These are phyloP conservation scores for Phytophthora cajani DNA, from an alignment of 352 stramenopile species.

Conservation along the genomic window DNA sequence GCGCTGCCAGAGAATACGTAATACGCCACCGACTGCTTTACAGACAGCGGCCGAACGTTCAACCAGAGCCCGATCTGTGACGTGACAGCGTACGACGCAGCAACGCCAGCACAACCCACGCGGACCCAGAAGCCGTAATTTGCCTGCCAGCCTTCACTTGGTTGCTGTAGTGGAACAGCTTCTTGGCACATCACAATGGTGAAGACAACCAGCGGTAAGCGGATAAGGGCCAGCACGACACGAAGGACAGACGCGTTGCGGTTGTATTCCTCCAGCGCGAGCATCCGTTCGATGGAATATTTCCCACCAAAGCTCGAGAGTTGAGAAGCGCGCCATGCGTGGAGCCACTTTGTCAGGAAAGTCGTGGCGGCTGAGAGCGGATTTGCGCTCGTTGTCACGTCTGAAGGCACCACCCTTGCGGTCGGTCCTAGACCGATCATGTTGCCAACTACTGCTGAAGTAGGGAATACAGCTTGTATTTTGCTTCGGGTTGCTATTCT, in stretches of 20 bases:
- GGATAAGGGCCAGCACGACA: background rate
- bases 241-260: background rate
- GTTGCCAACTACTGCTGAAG: too few species aligned
- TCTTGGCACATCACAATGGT: constrained; percentile 5
- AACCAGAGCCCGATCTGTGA: background rate
- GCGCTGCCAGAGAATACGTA: background rate
- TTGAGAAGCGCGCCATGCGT: background rate
- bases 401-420: background rate
- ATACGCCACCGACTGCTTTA: background rate
- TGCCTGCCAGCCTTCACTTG: constrained; percentile 1
- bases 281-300: constrained; percentile 10
- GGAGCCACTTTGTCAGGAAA: background rate
- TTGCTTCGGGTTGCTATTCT: too few species aligned
- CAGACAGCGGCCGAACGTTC: background rate
- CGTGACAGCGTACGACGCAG: background rate
- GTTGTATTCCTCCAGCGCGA: constrained; percentile 7
- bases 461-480: too few species aligned
- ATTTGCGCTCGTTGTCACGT: too few species aligned
- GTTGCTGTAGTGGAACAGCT: constrained; percentile 9
- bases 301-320: background rate
- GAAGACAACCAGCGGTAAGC: background rate
- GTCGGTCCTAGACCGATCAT: too few species aligned
- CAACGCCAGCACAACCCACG: background rate
- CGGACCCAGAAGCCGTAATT: constrained; percentile 13
- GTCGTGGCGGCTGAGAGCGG: background rate